phyloP scores from a whole-genome alignment of 305 asterid genomes.

The Plantago rigida region DNA sequence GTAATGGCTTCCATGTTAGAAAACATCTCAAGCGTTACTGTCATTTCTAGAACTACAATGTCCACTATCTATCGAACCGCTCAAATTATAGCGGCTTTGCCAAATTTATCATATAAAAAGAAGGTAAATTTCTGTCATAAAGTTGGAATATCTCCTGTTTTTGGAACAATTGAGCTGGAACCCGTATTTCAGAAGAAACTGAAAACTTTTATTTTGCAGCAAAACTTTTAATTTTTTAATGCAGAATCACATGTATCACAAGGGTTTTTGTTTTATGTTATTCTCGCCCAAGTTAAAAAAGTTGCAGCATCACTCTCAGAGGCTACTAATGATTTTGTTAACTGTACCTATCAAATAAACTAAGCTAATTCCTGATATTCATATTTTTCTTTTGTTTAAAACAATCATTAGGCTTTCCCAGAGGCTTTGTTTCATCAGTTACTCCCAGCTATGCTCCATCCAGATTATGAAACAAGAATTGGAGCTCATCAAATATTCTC shows the following conservation, averaged over 20 bases:
- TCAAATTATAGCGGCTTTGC: conserved; percentile 63
- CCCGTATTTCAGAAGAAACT: not conserved
- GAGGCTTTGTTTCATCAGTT: conserved; percentile 95
- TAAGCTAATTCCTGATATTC: not conserved
- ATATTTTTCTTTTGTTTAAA: not conserved
- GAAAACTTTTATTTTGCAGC: not conserved
- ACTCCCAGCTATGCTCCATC: conserved; percentile 92
- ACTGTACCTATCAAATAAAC: not conserved
- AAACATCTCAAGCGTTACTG: conserved; percentile 59
- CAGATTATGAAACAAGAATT: conserved; percentile 79
- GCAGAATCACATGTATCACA: not conserved
- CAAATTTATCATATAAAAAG: conserved; percentile 50
- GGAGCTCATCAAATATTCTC: conserved; percentile 95
- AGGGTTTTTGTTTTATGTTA: not conserved
- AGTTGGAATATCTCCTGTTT: not conserved
- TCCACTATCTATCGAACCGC: conserved; percentile 65
- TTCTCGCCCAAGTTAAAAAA: too few relatives aligned
- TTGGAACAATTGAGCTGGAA: not conserved
- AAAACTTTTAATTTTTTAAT: not conserved
- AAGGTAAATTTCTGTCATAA: conserved; percentile 16
- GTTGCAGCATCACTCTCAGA: conserved; percentile 14
- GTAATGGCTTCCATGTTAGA: conserved; percentile 78
- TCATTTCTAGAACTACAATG: conserved; percentile 59
- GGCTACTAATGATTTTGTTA: too few relatives aligned
- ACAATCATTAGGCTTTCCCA: conserved; percentile 66